Conservation (phyloP, 106 monocot species). For the Phalaenopsis aphrodite region DNA sequence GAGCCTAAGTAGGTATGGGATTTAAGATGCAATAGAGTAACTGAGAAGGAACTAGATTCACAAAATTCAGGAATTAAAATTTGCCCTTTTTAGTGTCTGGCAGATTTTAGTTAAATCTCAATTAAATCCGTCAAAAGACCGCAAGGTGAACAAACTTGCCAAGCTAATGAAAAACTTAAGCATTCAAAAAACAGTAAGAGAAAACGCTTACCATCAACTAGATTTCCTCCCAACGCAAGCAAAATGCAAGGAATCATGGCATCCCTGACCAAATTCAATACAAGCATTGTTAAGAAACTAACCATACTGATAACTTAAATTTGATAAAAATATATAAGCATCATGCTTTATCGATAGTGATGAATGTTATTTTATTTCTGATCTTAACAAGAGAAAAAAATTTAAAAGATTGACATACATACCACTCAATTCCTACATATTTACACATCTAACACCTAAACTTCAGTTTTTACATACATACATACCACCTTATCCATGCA, state of each 20-base stretch:
- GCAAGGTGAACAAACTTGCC: not conserved
- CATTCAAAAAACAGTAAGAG: not conserved
- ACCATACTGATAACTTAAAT: not conserved
- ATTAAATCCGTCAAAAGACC: no score
- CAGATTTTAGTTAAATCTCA: no score
- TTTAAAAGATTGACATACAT: no score
- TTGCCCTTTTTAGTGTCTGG: no score
- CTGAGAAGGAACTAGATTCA: no score
- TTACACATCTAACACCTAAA: no score
- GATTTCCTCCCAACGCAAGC: constrained; percentile 93
- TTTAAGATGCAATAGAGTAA: no score
- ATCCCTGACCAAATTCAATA: constrained; percentile 25
- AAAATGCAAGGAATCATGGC: constrained; percentile 98
- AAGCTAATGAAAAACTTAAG: not conserved
- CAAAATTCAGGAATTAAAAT: no score
- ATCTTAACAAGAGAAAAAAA: not conserved
- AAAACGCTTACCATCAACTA: constrained; percentile 53
- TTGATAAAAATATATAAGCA: not conserved
- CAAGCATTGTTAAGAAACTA: not conserved
- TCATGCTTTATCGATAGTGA: not conserved
- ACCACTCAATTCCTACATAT: no score
- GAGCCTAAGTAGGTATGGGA: no score
- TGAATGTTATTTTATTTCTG: not conserved
- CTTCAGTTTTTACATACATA: no score
- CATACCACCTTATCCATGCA: no score